Evolutionary conservation across 352 stramenopile genomes (phyloP).

Genomic region (Aphanomyces stellatus): DNA sequence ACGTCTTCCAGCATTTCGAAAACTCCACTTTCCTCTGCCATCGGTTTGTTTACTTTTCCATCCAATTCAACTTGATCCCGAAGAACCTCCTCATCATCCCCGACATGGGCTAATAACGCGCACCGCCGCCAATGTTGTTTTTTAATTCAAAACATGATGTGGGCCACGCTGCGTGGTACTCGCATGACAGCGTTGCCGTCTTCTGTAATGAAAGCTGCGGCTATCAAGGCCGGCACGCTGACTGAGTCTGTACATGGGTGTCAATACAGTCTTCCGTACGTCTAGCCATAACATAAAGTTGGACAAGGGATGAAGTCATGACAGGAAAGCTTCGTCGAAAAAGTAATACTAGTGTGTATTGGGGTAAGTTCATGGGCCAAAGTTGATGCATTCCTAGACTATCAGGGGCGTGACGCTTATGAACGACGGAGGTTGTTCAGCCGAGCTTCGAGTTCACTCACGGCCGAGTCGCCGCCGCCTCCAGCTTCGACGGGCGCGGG

Average conservation of each 20-base stretch:
- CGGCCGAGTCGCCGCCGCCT: slow-evolving; percentile 50
- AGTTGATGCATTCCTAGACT: not conserved
- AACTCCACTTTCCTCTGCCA: slow-evolving; percentile 68
- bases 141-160: no score
- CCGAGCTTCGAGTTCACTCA: slow-evolving; percentile 94
- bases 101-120: slow-evolving; percentile 40
- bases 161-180: no score
- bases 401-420: slow-evolving; percentile 22
- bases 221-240: no score
- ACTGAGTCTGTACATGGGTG: no score
- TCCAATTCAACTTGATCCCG: slow-evolving; percentile 68
- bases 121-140: no score
- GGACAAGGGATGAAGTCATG: no score
- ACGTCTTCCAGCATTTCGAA: slow-evolving; percentile 67
- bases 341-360: no score
- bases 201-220: no score
- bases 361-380: no score
- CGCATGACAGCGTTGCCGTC: no score
- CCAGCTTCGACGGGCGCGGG: slow-evolving; percentile 45
- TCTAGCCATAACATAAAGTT: not conserved
- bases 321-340: no score
- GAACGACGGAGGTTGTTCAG: slow-evolving; percentile 94
- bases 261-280: no score
- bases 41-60: slow-evolving; percentile 76
- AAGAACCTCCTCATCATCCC: slow-evolving; percentile 80